Conservation (phyloP, 768 basidiomycete species). For the Suillus cothurnatus region DNA sequence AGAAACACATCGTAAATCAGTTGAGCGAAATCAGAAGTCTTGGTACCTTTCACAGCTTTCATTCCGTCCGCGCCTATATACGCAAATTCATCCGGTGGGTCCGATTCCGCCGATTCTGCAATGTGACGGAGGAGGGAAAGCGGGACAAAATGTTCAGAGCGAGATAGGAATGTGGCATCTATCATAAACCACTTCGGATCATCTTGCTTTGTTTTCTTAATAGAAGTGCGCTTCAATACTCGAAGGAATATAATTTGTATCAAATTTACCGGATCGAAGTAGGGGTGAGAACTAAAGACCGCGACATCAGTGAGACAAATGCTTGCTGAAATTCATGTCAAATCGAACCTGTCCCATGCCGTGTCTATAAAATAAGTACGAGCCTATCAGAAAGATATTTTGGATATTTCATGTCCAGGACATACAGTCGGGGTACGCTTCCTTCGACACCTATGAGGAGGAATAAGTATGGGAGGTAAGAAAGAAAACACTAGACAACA, state of each 20-base stretch:
- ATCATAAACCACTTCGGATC: slow-evolving; percentile 96
- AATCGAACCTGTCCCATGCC: slow-evolving; percentile 81
- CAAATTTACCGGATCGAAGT: slow-evolving; percentile 67
- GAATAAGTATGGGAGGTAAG: slow-evolving; percentile 9
- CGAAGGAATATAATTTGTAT: not conserved
- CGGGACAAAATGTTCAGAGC: slow-evolving; percentile 74
- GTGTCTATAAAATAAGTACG: slow-evolving; percentile 55
- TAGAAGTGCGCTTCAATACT: slow-evolving; percentile 8
- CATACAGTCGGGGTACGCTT: slow-evolving; percentile 91
- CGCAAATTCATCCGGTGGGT: slow-evolving; percentile 53
- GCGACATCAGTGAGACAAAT: slow-evolving; percentile 12
- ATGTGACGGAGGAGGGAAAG: slow-evolving; percentile 73
- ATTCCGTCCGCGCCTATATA: slow-evolving; percentile 70
- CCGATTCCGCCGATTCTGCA: slow-evolving; percentile 39
- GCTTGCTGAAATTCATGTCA: slow-evolving; percentile 12
- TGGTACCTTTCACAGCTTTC: slow-evolving; percentile 61
- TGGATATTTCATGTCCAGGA: slow-evolving; percentile 12
- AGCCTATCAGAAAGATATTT: slow-evolving; percentile 13
- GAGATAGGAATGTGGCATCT: slow-evolving; percentile 66
- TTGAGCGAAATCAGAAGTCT: slow-evolving; percentile 10
- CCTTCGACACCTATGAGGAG: slow-evolving; percentile 62
- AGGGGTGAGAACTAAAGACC: slow-evolving; percentile 65
- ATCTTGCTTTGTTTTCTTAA: slow-evolving; percentile 73
- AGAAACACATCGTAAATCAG: slow-evolving; percentile 15
- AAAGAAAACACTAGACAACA: slow-evolving; percentile 12